phyloP scores from a whole-genome alignment of 2,329 filamentous ascomycete species.

The Nothomitra cinnamomea region DNA sequence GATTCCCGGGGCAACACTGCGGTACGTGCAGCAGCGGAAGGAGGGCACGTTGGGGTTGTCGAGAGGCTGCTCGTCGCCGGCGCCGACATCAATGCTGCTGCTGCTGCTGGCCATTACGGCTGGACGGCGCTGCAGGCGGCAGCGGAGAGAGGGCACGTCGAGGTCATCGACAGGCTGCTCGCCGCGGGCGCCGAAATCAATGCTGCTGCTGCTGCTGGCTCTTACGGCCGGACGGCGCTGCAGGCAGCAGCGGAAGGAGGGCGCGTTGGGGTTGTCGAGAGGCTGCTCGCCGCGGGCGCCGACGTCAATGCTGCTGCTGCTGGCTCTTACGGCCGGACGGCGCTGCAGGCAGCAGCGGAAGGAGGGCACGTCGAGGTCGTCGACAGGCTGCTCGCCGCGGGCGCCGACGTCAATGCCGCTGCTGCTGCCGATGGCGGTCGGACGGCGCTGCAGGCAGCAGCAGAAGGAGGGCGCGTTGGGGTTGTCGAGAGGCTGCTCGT shows the following conservation, averaged over 20 bases:
- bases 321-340: no score
- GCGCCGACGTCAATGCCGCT: not conserved
- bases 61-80: no score
- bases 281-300: no score
- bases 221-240: not conserved
- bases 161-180: not conserved
- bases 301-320: no score
- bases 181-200: not conserved
- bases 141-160: not conserved
- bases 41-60: no score
- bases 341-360: no score
- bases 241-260: no score
- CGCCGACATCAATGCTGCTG: no score
- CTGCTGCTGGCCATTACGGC: not conserved
- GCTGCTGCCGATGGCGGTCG: not conserved
- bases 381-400: not conserved
- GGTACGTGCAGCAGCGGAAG: no score
- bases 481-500: not conserved
- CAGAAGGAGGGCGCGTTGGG: not conserved
- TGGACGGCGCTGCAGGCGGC: not conserved
- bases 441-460: not conserved
- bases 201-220: not conserved
- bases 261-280: no score
- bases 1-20: no score
- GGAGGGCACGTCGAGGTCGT: not conserved